A percentile compares a stretch with the other conserved stretches of the same genome.
These are phyloP conservation scores for Tetracladium setigerum DNA, from an alignment of 495 filamentous ascomycete genomes.

Conservation along the genomic window DNA sequence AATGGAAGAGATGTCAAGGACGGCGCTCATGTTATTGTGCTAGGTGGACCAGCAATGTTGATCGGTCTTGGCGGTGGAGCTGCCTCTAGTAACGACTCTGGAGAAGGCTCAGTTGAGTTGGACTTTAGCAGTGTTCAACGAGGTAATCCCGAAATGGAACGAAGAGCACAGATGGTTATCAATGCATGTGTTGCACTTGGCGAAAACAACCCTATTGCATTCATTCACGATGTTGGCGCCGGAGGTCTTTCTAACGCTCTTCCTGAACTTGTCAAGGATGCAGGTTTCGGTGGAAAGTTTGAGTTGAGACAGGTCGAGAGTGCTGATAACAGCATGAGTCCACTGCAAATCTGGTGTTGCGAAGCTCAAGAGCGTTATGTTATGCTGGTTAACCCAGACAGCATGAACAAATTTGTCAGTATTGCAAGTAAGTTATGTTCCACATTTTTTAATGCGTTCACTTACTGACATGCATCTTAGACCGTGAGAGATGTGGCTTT, in stretches of 20 bases:
- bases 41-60: conserved; percentile 94
- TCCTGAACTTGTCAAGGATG: conserved; percentile 86
- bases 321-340: conserved; percentile 84
- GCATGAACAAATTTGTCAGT: conserved; percentile 72
- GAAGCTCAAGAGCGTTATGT: conserved; percentile 90
- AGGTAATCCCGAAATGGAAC: conserved; percentile 90
- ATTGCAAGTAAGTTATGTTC: conserved; percentile 50
- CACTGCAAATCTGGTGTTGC: conserved; percentile 76
- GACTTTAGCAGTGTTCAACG: conserved; percentile 96
- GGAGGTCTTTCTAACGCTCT: conserved; percentile 92
- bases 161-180: conserved; percentile 93
- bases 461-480: conserved; percentile 7
- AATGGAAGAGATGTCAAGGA: conserved; percentile 64
- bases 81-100: conserved; percentile 82
- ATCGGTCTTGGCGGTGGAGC: conserved; percentile 95
- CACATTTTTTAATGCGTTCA: neutral
- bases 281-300: conserved; percentile 78
- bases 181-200: conserved; percentile 84
- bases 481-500: conserved; percentile 85
- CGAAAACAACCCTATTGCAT: conserved; percentile 76
- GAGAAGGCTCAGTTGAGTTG: conserved; percentile 79
- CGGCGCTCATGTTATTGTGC: conserved; percentile 80
- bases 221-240: conserved; percentile 96
- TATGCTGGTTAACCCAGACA: conserved; percentile 67
- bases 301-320: conserved; percentile 89